Percentiles rank a stretch among this genome's conserved stretches.
Conservation (phyloP, 2,329 filamentous ascomycete genomes). For the Huntiella omanensis region DNA sequence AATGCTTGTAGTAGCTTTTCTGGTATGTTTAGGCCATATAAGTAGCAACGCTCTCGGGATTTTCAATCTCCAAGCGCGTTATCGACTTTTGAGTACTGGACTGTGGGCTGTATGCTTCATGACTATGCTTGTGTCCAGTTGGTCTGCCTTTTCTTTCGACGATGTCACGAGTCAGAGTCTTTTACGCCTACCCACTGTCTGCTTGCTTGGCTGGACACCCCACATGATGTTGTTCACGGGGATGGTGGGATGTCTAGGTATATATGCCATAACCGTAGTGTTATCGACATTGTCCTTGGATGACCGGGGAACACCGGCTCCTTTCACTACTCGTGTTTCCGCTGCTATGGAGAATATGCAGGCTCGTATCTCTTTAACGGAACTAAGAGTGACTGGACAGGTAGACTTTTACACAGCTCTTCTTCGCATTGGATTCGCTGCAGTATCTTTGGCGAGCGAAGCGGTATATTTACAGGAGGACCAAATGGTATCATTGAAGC, state of each 20-base stretch:
- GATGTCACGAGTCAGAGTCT: slow-evolving; percentile 45
- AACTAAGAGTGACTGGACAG: slow-evolving; percentile 60
- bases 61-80: slow-evolving; percentile 58
- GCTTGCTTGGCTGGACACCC: slow-evolving; percentile 84
- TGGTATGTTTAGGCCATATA: slow-evolving; percentile 79
- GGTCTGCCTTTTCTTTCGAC: slow-evolving; percentile 40
- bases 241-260: slow-evolving; percentile 53
- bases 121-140: slow-evolving; percentile 63
- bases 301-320: not conserved
- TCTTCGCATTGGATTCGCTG: slow-evolving; percentile 67
- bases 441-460: slow-evolving; percentile 84
- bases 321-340: not conserved
- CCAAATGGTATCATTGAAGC: slow-evolving; percentile 49
- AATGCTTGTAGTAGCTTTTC: slow-evolving; percentile 64
- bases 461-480: slow-evolving; percentile 93
- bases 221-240: slow-evolving; percentile 74
- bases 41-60: slow-evolving; percentile 70
- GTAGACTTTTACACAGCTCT: slow-evolving; percentile 95
- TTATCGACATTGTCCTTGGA: slow-evolving; percentile 39
- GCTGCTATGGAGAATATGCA: slow-evolving; percentile 78
- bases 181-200: slow-evolving; percentile 80
- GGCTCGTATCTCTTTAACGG: slow-evolving; percentile 69
- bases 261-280: slow-evolving; percentile 59
- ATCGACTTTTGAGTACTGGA: slow-evolving; percentile 68
- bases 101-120: slow-evolving; percentile 88